phyloP scores from a whole-genome alignment of 768 basidiomycete genomes.

The Boletus vinaceobasis region DNA sequence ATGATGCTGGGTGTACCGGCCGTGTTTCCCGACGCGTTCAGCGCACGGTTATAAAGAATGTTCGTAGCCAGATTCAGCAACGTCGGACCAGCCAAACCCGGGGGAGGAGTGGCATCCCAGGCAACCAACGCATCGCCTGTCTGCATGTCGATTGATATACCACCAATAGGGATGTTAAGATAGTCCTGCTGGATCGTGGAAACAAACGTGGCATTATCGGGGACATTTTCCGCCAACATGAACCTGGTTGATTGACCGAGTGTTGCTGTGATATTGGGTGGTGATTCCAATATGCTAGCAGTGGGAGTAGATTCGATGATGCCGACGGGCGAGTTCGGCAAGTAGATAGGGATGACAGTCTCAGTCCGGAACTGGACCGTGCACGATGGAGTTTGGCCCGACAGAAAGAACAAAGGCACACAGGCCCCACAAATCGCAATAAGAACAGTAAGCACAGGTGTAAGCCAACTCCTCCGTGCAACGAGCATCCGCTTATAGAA shows the following conservation, averaged over 20 bases:
- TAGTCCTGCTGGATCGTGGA: constrained; percentile 49
- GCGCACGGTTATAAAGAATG: constrained; percentile 58
- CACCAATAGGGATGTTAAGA: constrained; percentile 58
- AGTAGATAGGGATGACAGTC: constrained; percentile 47
- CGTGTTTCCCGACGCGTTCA: constrained; percentile 47
- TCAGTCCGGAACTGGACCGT: constrained; percentile 36
- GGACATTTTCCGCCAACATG: constrained; percentile 40
- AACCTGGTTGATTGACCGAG: constrained; percentile 41
- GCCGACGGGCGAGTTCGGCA: constrained; percentile 45
- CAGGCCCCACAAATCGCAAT: constrained; percentile 61
- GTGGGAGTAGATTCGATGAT: constrained; percentile 29
- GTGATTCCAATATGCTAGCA: constrained; percentile 46
- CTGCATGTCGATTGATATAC: constrained; percentile 56
- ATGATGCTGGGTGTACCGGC: constrained; percentile 49
- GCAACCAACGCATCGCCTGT: constrained; percentile 57
- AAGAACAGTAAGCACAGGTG: constrained; percentile 50
- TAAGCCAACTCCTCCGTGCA: constrained; percentile 64
- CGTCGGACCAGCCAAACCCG: constrained; percentile 53
- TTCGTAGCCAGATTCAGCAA: constrained; percentile 71
- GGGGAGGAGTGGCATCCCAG: constrained; percentile 64
- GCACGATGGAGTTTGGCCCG: constrained; percentile 50
- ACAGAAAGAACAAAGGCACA: constrained; percentile 65
- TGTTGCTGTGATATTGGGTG: constrained; percentile 47
- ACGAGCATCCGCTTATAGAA: constrained; percentile 69
- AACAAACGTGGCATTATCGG: constrained; percentile 60